Evolutionary conservation across 352 stramenopile species (phyloP).

Genomic region (Phytophthora sansomeana): DNA sequence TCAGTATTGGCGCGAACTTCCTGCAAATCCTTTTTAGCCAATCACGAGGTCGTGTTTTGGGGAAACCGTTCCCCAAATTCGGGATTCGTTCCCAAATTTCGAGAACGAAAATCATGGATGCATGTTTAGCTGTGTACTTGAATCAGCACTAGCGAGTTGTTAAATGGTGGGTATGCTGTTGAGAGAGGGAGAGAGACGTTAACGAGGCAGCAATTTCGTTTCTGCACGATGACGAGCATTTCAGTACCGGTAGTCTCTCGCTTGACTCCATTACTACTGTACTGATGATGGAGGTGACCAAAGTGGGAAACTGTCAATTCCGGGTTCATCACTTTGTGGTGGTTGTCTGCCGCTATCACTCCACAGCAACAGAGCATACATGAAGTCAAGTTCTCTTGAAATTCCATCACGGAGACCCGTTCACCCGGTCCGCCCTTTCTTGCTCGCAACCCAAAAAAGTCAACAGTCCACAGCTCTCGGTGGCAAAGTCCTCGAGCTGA

Average conservation of each 20-base stretch:
- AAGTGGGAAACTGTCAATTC: background rate
- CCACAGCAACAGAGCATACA: constrained; percentile 4
- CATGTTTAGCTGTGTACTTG: background rate
- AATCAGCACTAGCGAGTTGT: too few species aligned
- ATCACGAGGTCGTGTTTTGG: background rate
- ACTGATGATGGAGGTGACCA: constrained; percentile 10
- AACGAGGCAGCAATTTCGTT: background rate
- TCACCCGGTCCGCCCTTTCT: constrained; percentile 63
- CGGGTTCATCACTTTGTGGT: background rate
- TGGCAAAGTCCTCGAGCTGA: background rate
- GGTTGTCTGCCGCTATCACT: constrained; percentile 19
- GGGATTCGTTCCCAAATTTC: background rate
- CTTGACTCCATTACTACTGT: constrained; percentile 3
- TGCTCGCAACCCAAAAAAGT: constrained; percentile 11
- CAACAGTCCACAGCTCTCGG: background rate
- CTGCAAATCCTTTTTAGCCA: constrained; percentile 33
- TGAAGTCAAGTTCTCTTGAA: background rate
- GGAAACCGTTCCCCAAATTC: background rate
- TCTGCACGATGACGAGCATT: too few species aligned
- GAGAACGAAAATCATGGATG: background rate
- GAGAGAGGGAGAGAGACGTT: background rate
- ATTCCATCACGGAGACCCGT: constrained; percentile 38
- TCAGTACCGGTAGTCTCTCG: background rate
- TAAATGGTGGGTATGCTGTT: too few species aligned
- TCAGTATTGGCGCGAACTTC: constrained; percentile 41